Evolutionary conservation across 768 basidiomycete genomes (phyloP).

Genomic region (Termitomyces sp.): DNA sequence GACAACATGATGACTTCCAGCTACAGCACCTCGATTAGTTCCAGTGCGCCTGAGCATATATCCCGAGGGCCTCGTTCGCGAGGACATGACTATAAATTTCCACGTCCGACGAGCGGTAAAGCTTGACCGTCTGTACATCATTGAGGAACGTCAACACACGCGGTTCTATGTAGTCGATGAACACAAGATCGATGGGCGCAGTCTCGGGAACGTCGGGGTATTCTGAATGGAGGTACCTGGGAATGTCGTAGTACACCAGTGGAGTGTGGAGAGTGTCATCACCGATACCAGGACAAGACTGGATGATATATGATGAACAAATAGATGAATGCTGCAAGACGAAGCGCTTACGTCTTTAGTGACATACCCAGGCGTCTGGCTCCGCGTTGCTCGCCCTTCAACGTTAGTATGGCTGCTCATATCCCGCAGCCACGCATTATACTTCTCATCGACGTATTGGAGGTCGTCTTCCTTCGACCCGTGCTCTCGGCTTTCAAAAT

Average conservation of each 20-base stretch:
- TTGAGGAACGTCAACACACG: slow-evolving; percentile 55
- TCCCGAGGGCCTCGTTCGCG: slow-evolving; percentile 46
- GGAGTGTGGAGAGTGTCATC: slow-evolving; percentile 69
- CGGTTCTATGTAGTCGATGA: slow-evolving; percentile 61
- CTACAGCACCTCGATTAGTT: slow-evolving; percentile 21
- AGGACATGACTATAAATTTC: slow-evolving; percentile 47
- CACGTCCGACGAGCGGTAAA: slow-evolving; percentile 49
- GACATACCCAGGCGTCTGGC: slow-evolving; percentile 71
- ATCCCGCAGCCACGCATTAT: slow-evolving; percentile 48
- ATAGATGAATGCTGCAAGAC: background rate
- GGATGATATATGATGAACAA: background rate
- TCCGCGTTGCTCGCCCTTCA: slow-evolving; percentile 36
- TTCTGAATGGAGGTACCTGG: slow-evolving; percentile 55
- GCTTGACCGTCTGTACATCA: slow-evolving; percentile 39
- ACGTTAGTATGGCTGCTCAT: slow-evolving; percentile 39
- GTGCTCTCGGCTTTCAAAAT: slow-evolving; percentile 28
- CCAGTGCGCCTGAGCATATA: slow-evolving; percentile 49
- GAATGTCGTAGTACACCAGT: slow-evolving; percentile 47
- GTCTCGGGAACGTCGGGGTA: slow-evolving; percentile 44
- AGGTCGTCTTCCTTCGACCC: slow-evolving; percentile 8
- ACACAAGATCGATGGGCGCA: slow-evolving; percentile 67
- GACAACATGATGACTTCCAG: background rate
- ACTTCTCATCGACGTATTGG: slow-evolving; percentile 5
- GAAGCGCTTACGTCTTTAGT: slow-evolving; percentile 29
- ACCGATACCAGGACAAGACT: slow-evolving; percentile 70